phyloP scores from a whole-genome alignment of 1,284 basidiomycete genomes.

The Ustilago bromivora region DNA sequence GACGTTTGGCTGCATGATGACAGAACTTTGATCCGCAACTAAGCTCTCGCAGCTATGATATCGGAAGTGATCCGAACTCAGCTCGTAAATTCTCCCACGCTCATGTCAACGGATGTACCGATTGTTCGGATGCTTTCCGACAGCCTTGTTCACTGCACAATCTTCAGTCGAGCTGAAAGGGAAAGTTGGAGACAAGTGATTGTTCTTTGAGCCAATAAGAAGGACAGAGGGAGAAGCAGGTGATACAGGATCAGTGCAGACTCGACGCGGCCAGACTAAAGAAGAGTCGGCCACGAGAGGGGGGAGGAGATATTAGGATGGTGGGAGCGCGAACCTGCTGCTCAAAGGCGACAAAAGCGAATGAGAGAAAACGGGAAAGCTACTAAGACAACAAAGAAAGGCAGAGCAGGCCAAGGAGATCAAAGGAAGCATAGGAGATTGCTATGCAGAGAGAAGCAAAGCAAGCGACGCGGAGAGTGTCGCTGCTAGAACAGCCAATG shows the following conservation, averaged over 20 bases:
- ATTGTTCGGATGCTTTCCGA: background rate
- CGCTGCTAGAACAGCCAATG: constrained; percentile 2
- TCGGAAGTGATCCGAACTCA: constrained; percentile 1
- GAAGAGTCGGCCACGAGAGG: background rate
- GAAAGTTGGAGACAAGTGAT: background rate
- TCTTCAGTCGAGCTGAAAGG: background rate
- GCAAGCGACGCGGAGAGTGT: background rate
- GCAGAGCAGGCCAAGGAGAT: background rate
- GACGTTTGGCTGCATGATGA: background rate
- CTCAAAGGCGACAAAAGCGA: constrained; percentile 4
- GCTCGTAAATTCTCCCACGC: constrained; percentile 4
- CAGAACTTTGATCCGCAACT: background rate
- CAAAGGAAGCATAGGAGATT: background rate
- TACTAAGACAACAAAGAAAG: background rate
- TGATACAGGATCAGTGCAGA: constrained; percentile 11
- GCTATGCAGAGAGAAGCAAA: constrained; percentile 5
- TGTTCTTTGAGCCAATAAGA: background rate
- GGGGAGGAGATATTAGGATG: background rate
- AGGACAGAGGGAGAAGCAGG: background rate
- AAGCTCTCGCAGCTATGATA: background rate
- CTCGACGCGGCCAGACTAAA: constrained; percentile 9
- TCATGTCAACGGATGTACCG: background rate
- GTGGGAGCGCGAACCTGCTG: constrained; percentile 20
- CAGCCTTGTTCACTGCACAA: background rate
- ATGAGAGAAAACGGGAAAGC: background rate